Evolutionary conservation across 1,139 yeast species (phyloP).

Genomic region (Geotrichum carabidarum): DNA sequence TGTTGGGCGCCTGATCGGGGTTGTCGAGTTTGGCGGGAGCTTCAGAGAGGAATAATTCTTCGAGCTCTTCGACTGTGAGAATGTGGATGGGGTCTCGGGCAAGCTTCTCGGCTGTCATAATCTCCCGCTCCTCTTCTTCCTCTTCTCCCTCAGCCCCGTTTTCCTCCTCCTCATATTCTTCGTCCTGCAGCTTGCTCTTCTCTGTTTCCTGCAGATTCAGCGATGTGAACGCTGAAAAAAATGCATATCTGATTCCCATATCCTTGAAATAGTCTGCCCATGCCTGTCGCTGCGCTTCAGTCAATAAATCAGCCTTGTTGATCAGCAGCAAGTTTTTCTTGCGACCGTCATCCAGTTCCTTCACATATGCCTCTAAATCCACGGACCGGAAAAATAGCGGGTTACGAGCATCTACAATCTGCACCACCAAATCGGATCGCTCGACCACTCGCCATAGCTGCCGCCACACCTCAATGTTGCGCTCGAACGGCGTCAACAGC

Average conservation of each 20-base stretch:
- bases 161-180: slow-evolving; percentile 23
- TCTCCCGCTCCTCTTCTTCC: slow-evolving; percentile 17
- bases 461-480: slow-evolving; percentile 97
- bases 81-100: slow-evolving; percentile 55
- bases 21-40: slow-evolving; percentile 77
- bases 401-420: slow-evolving; percentile 95
- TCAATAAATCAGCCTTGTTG: slow-evolving; percentile 88
- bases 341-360: slow-evolving; percentile 57
- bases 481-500: slow-evolving; percentile 90
- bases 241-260: slow-evolving; percentile 73
- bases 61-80: slow-evolving; percentile 77
- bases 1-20: slow-evolving; percentile 57
- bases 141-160: slow-evolving; percentile 19
- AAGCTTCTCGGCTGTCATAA: slow-evolving; percentile 15
- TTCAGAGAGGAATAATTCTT: slow-evolving; percentile 66
- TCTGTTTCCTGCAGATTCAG: slow-evolving; percentile 28
- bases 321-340: slow-evolving; percentile 79
- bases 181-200: slow-evolving; percentile 21
- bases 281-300: slow-evolving; percentile 63
- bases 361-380: slow-evolving; percentile 81
- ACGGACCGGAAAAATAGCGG: slow-evolving; percentile 85
- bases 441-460: slow-evolving; percentile 98
- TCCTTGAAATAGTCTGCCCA: slow-evolving; percentile 83
- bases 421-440: slow-evolving; percentile 88
- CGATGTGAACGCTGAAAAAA: slow-evolving; percentile 87